Evolutionary conservation across 345 rosid species (phyloP).

Genomic region (Salix udensis): DNA sequence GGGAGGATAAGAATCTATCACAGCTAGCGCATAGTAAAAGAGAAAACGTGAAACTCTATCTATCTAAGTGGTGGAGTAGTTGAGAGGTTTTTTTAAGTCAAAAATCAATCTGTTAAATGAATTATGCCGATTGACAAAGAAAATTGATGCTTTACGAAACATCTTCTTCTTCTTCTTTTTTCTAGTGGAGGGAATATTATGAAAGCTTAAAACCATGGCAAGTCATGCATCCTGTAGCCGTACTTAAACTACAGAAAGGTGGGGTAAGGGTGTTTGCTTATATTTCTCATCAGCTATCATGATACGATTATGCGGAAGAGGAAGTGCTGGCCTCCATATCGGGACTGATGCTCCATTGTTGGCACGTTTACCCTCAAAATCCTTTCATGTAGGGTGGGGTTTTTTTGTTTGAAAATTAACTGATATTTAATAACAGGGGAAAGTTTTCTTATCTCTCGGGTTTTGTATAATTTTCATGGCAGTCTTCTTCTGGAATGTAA

Average conservation of each 20-base stretch:
- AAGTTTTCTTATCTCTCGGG: neutral
- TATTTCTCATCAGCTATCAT: neutral
- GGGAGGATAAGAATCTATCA: too few relatives aligned
- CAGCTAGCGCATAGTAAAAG: too few relatives aligned
- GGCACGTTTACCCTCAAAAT: neutral
- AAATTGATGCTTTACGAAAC: neutral
- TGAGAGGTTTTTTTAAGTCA: too few relatives aligned
- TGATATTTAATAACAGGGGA: neutral
- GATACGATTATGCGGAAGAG: neutral
- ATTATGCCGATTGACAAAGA: too few relatives aligned
- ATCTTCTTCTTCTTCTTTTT: neutral
- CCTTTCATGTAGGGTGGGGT: neutral
- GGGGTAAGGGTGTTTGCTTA: neutral
- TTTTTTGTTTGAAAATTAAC: neutral
- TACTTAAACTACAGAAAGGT: too few relatives aligned
- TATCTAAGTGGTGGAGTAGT: too few relatives aligned
- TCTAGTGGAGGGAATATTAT: neutral
- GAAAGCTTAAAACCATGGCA: neutral
- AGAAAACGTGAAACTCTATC: too few relatives aligned
- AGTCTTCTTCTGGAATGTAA: neutral
- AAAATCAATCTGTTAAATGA: too few relatives aligned
- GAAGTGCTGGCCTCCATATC: neutral
- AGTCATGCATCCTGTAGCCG: too few relatives aligned
- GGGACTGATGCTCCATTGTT: neutral
- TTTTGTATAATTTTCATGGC: neutral